Conservation (phyloP, 352 stramenopile species). For the Aphanomyces astaci region DNA sequence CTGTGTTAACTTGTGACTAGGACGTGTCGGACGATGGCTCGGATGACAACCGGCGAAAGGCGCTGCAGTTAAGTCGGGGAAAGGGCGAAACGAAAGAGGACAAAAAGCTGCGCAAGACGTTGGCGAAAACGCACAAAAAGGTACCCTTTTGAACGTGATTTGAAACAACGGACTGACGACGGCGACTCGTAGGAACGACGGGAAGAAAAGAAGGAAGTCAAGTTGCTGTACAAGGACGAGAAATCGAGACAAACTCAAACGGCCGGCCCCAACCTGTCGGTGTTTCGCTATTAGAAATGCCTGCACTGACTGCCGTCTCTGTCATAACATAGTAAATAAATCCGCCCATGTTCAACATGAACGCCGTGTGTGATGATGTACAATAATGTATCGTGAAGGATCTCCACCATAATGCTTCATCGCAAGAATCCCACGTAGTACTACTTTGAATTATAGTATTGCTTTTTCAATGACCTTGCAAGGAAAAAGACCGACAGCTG, state of each 20-base stretch:
- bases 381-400: too few species aligned
- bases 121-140: slow-evolving; percentile 88
- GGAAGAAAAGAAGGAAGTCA: slow-evolving; percentile 18
- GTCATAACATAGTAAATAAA: too few species aligned
- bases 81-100: slow-evolving; percentile 86
- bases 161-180: background rate
- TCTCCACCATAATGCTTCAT: too few species aligned
- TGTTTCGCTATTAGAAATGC: slow-evolving; percentile 7
- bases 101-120: slow-evolving; percentile 88
- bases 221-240: slow-evolving; percentile 18
- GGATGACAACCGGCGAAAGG: slow-evolving; percentile 5
- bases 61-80: slow-evolving; percentile 35
- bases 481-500: too few species aligned
- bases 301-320: too few species aligned
- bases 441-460: too few species aligned
- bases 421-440: too few species aligned
- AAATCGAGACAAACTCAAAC: slow-evolving; percentile 1
- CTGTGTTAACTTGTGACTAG: too few species aligned
- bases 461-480: too few species aligned
- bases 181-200: slow-evolving; percentile 14
- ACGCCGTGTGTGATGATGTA: too few species aligned
- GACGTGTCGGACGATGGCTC: slow-evolving; percentile 29
- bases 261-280: background rate
- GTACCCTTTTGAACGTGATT: background rate
- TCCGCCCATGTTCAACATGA: too few species aligned